Evolutionary conservation across 768 basidiomycete species (phyloP), one percentile per base, ranked within the genome.

Genomic region (Mycena maculata): DNA sequence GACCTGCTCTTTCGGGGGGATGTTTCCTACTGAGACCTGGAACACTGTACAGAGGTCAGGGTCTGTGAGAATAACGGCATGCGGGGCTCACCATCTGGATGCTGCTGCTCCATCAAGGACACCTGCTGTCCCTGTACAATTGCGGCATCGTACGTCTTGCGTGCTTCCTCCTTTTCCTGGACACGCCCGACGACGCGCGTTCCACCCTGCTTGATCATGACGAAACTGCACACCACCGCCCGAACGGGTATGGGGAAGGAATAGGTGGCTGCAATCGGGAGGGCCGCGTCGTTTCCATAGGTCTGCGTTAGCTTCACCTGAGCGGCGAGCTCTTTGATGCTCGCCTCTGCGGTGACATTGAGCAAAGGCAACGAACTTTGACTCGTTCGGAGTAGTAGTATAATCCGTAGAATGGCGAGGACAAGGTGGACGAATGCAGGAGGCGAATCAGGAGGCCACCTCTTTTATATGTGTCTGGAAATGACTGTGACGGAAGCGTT

Each of bases 111-210:
- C 44, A 44, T 45, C 15, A 65, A 30, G 16, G 63, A 55, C 20
- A 63, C 63, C 11, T 57, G 65, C 12, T 65, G 57, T 6, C 63
- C 63, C 28, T 33, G 38, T 13, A 48, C 49, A 2, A 69, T 41
- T 13, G 68, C 68, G 8, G 39, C 25, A 22, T 65, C 25, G 48
- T 58, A 66, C 5, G 39, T 56, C 28, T 55, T 27, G 18, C 57
- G 36, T 6, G 69, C 69, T 41, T 67, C 65, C 18, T 5, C 27
- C 36, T 67, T 67, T 52, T 70, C 65, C 48, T 67, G 25, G 11
- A 67, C 55, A 25, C 36, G 33, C 1, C 65, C 60, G 15, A 58
- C 50, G 10, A 70, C 60, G n/a, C 47, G 33, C 1, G 69, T 67
- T 31, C 65, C 69, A 18, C 54, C 60, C 50, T 61, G 39, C 38